Evolutionary conservation across 2,329 filamentous ascomycete genomes (phyloP).

Genomic region (Cercospora berteroae): DNA sequence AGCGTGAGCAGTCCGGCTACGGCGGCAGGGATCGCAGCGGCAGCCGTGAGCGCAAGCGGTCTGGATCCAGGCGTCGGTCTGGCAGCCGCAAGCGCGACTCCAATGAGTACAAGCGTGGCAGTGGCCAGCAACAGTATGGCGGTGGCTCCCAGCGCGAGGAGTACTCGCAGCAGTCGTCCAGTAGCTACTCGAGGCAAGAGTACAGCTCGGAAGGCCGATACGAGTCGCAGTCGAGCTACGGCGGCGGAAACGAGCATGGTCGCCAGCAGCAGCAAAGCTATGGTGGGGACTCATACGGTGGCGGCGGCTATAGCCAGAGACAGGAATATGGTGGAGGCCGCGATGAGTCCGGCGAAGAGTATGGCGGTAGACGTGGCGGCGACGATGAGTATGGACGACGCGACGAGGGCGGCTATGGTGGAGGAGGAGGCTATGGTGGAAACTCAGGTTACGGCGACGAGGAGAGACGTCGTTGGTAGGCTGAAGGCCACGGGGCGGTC

Average conservation of each 20-base stretch:
- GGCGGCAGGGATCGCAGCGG: slow-evolving; percentile 21
- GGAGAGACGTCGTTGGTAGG: slow-evolving; percentile 17
- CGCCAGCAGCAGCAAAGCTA: slow-evolving; percentile 21
- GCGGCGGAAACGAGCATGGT: slow-evolving; percentile 21
- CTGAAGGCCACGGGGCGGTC: not conserved
- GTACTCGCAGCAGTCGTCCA: slow-evolving; percentile 16
- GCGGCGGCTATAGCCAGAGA: slow-evolving; percentile 15
- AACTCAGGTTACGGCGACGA: slow-evolving; percentile 9
- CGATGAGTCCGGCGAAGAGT: not conserved
- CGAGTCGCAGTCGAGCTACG: slow-evolving; percentile 24
- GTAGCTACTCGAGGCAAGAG: slow-evolving; percentile 28
- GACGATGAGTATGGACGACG: too few relatives aligned
- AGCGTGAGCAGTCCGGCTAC: slow-evolving; percentile 28
- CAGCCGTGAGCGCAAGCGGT: slow-evolving; percentile 23
- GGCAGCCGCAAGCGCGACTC: slow-evolving; percentile 16
- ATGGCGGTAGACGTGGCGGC: too few relatives aligned
- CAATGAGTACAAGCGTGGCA: slow-evolving; percentile 21
- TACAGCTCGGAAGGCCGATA: slow-evolving; percentile 25
- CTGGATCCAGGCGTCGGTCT: slow-evolving; percentile 19
- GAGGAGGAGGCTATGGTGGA: slow-evolving; percentile 19
- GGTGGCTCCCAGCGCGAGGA: slow-evolving; percentile 23
- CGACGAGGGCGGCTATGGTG: slow-evolving; percentile 17
- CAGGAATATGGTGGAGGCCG: not conserved
- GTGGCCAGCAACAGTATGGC: slow-evolving; percentile 10
- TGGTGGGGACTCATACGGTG: slow-evolving; percentile 8